Base-by-base conservation (phyloP, 176 grass and related monocot genomes). In the Avena eriantha region DNA sequence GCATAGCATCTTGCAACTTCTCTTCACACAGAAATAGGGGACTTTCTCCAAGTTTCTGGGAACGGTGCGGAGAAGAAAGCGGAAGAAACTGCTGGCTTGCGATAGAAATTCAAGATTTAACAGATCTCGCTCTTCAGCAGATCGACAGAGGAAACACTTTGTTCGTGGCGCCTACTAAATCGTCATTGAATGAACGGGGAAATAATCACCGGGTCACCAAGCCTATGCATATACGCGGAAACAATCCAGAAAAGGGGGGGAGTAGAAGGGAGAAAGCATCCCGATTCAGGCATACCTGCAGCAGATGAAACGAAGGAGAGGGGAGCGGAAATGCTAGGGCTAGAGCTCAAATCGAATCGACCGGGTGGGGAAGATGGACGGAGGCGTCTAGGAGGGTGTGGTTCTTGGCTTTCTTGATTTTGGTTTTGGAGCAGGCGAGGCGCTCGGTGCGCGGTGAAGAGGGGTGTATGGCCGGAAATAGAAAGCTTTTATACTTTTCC, bases 401-500 rank as follows among this genome's bases (percentile, higher is more conserved):
- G 67, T 21, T 41, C 67, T 41, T 69, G 67, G 17, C 61, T 65
- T 65, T 74, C 71, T 46, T 51, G 26, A 35, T 77, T 77, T 35
- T 77, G 49, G 35, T 43, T 43, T 43, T 19, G 47, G 19, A 47
- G 47, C 47, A 76, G 47, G 53, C 48, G 73, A 76, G 45, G 47
- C 15, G 47, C 36, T 46, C 35, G 78, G 57, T 64, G 78, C 36
- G 78, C 36, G 78, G 60, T 23, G 77, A 63, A 80, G n/a, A 78
- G 54, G 35, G 76, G 34, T 79, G 77, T 23, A 34, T 58, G 34
- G 5, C 54, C 55, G 14, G 57, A 63, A 80, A 64, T 80, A 63
- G 57, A 80, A 80, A 63, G n/a, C 57, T 19, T 45, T 63, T 26
- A 22, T 8, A 57, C 75, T 36, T 57, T 78, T 35, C 26, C 53